These are phyloP conservation scores for Sanghuangporus sanghuang DNA, from an alignment of 1,284 basidiomycete species.

Conservation along the genomic window DNA sequence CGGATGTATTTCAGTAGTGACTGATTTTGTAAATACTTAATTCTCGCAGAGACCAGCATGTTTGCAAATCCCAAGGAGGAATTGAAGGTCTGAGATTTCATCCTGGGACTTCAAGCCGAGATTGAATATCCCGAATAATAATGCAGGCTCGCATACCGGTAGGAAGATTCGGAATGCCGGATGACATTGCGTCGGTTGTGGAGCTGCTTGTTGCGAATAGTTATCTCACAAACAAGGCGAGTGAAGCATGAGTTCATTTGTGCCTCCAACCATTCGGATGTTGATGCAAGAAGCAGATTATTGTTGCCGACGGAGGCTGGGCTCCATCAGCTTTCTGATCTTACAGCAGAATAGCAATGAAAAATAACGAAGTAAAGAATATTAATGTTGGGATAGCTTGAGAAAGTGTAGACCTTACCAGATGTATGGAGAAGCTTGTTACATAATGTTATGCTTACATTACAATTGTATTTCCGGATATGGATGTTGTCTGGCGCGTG, in stretches of 20 bases:
- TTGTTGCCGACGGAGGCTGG: slow-evolving; percentile 18
- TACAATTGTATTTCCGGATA: not conserved
- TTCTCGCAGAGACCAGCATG: slow-evolving; percentile 19
- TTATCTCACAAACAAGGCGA: slow-evolving; percentile 54
- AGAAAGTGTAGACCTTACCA: not conserved
- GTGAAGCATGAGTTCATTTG: slow-evolving; percentile 10
- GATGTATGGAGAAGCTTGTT: not conserved
- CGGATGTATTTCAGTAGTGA: not conserved
- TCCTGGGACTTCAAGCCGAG: not conserved
- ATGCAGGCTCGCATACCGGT: slow-evolving; percentile 42
- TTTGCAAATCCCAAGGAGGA: slow-evolving; percentile 25
- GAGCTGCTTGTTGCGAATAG: slow-evolving; percentile 42
- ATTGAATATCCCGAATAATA: not conserved
- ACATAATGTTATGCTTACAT: too few relatives aligned
- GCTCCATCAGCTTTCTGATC: slow-evolving; percentile 16
- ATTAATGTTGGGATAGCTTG: not conserved
- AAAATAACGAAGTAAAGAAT: not conserved
- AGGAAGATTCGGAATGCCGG: slow-evolving; percentile 43
- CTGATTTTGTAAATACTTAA: not conserved
- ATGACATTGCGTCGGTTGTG: slow-evolving; percentile 47
- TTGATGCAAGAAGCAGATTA: slow-evolving; percentile 11
- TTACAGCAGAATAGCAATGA: not conserved
- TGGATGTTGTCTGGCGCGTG: not conserved
- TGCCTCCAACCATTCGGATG: not conserved
- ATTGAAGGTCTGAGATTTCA: slow-evolving; percentile 23